These are phyloP conservation scores for Alliaria petiolata DNA, from an alignment of 345 rosid genomes.

Conservation along the genomic window DNA sequence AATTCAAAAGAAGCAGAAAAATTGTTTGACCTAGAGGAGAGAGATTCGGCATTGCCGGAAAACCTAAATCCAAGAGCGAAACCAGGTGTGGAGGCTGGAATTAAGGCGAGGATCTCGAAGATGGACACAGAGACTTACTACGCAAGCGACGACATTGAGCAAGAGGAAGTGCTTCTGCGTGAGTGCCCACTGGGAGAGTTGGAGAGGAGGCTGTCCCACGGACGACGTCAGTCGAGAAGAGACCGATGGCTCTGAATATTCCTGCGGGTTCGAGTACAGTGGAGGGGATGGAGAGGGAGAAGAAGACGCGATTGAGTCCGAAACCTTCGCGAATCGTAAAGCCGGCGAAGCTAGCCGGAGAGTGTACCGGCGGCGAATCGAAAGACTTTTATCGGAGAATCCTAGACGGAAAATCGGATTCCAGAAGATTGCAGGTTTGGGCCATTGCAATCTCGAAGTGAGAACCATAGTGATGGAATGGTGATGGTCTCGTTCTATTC, in stretches of 20 bases:
- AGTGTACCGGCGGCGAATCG: slow-evolving; percentile 17
- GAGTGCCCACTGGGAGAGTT: slow-evolving; percentile 58
- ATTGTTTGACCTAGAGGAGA: neutral
- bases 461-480: slow-evolving; percentile 34
- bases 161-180: slow-evolving; percentile 61
- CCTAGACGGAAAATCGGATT: neutral
- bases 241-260: slow-evolving; percentile 31
- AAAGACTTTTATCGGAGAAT: neutral
- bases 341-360: slow-evolving; percentile 27
- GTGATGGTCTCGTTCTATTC: neutral
- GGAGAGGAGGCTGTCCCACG: slow-evolving; percentile 56
- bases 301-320: neutral
- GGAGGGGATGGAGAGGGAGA: slow-evolving; percentile 9
- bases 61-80: slow-evolving; percentile 1
- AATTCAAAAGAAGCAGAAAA: neutral
- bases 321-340: slow-evolving; percentile 25
- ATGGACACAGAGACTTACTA: slow-evolving; percentile 33
- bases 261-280: neutral
- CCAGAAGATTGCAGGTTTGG: neutral
- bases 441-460: slow-evolving; percentile 21
- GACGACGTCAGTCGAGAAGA: slow-evolving; percentile 44
- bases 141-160: slow-evolving; percentile 65
- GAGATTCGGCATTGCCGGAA: neutral
- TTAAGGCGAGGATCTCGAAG: neutral
- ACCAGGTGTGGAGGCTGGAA: neutral